phyloP scores from a whole-genome alignment of 2,329 filamentous ascomycete species.

The Nothomitra cinnamomea region DNA sequence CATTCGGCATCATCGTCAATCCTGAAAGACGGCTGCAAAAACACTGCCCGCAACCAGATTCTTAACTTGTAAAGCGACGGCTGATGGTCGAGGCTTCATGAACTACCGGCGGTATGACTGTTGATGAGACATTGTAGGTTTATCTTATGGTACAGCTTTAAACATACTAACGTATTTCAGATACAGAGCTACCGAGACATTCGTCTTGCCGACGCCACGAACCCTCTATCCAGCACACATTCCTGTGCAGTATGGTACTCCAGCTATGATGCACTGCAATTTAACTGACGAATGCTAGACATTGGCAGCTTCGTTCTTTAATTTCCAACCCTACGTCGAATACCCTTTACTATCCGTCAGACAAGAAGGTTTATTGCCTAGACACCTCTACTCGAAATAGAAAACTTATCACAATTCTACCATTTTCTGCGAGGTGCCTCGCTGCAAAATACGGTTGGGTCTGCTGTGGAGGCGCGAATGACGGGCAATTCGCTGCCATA shows the following conservation, averaged over 20 bases:
- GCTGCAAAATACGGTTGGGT: constrained; percentile 78
- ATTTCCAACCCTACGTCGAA: constrained; percentile 66
- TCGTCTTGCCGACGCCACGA: constrained; percentile 42
- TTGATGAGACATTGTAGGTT: constrained; percentile 19
- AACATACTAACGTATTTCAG: constrained; percentile 23
- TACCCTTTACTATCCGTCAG: constrained; percentile 71
- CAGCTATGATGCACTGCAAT: constrained; percentile 11
- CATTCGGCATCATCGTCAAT: background rate
- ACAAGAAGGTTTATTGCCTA: constrained; percentile 55
- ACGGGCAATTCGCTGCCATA: constrained; percentile 73
- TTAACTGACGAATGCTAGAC: constrained; percentile 29
- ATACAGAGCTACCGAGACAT: constrained; percentile 45
- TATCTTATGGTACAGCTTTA: constrained; percentile 10
- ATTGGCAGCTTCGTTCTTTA: constrained; percentile 80
- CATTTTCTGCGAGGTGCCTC: constrained; percentile 64
- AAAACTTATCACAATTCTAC: constrained; percentile 54
- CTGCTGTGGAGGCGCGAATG: constrained; percentile 69
- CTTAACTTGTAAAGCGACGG: background rate
- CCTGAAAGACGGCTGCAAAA: background rate
- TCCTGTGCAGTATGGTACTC: constrained; percentile 39
- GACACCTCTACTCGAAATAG: constrained; percentile 52
- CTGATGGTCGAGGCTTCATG: background rate
- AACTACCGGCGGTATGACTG: constrained; percentile 3
- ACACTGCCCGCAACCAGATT: background rate
- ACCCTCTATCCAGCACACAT: constrained; percentile 53